Percentiles rank a stretch among this genome's conserved stretches.
These are phyloP conservation scores for Aspergillus haitiensis DNA, from an alignment of 495 filamentous ascomycete species.

Conservation along the genomic window DNA sequence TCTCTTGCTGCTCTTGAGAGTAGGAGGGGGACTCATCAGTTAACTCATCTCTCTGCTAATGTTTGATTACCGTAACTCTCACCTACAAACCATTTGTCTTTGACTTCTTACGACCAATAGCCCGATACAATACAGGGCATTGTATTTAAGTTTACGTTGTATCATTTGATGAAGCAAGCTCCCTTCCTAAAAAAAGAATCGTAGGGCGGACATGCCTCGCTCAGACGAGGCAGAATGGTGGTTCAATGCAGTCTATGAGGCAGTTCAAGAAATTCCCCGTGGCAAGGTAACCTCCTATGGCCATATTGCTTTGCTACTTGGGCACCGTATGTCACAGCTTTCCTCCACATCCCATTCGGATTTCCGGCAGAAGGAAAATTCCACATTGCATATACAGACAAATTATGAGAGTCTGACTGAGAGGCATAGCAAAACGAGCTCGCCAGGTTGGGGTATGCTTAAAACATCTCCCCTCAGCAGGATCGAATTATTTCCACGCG, in stretches of 20 bases:
- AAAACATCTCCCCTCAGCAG: conserved; percentile 69
- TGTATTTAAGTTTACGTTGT: too few relatives aligned
- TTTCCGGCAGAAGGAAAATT: conserved; percentile 1
- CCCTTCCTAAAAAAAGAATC: neutral
- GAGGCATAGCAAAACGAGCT: conserved; percentile 58
- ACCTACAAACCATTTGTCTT: too few relatives aligned
- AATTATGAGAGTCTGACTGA: neutral
- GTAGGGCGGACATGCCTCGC: conserved; percentile 57
- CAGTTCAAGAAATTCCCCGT: conserved; percentile 78
- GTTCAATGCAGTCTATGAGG: conserved; percentile 78
- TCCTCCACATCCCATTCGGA: neutral
- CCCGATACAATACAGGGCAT: neutral
- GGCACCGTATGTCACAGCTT: conserved; percentile 62
- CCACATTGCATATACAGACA: neutral
- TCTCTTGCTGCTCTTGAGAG: neutral
- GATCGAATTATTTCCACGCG: conserved; percentile 57
- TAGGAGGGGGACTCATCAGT: too few relatives aligned
- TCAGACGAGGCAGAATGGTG: conserved; percentile 83
- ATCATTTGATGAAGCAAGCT: too few relatives aligned
- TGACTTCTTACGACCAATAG: too few relatives aligned
- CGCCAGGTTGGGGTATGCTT: conserved; percentile 87
- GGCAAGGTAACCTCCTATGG: conserved; percentile 87
- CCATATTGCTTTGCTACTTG: conserved; percentile 79
- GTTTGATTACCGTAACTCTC: too few relatives aligned
- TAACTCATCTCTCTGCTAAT: too few relatives aligned